phyloP scores from a whole-genome alignment of 108 stramenopile genomes.

The Schizochytrium sp. region DNA sequence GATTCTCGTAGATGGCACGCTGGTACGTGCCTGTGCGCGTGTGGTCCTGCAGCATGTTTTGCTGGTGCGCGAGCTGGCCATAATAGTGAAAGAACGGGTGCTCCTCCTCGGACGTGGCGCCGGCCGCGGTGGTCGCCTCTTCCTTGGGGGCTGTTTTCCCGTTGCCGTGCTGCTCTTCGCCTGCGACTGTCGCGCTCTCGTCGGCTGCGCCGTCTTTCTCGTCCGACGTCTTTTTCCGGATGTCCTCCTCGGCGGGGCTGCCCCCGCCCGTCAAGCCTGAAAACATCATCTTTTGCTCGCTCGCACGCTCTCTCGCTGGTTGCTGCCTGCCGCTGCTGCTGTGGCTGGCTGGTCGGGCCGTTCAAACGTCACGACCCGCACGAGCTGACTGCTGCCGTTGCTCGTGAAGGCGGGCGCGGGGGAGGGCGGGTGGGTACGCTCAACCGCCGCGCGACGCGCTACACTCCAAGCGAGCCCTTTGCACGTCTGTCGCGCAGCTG shows the following conservation, averaged over 20 bases:
- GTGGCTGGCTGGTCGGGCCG: too few species aligned
- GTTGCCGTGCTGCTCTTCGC: neutral
- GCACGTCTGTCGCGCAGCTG: too few species aligned
- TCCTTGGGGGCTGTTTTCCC: neutral
- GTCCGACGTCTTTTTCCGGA: too few species aligned
- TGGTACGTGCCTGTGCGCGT: conserved; percentile 56
- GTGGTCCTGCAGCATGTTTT: conserved; percentile 57
- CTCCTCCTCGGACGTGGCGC: neutral
- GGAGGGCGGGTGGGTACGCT: too few species aligned
- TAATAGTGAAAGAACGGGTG: conserved; percentile 43
- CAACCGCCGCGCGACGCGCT: too few species aligned
- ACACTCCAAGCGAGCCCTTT: too few species aligned
- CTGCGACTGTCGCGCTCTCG: neutral
- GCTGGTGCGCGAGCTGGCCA: conserved; percentile 38
- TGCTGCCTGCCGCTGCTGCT: too few species aligned
- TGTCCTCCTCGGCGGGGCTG: neutral
- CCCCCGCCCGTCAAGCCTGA: neutral
- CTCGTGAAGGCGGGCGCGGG: too few species aligned
- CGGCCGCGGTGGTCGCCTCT: neutral
- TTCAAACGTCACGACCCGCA: too few species aligned
- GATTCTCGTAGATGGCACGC: conserved; percentile 43
- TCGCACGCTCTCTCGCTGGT: too few species aligned
- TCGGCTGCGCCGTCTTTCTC: neutral
- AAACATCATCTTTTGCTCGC: neutral
- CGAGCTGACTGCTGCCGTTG: too few species aligned